These are phyloP conservation scores for Aspergillus indologenus DNA, from an alignment of 495 filamentous ascomycete genomes.

Conservation along the genomic window DNA sequence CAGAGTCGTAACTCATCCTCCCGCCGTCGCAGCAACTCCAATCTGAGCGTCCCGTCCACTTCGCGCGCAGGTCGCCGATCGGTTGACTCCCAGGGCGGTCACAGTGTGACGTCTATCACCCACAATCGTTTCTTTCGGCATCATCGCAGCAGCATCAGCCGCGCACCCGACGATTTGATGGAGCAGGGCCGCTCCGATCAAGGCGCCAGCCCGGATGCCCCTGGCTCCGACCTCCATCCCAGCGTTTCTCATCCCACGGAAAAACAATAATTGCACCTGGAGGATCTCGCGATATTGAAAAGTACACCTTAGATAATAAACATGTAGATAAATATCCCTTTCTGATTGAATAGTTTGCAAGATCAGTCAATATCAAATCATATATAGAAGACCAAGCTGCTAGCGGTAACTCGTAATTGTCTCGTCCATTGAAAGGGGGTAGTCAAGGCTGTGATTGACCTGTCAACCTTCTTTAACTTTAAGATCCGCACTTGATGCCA, in stretches of 20 bases:
- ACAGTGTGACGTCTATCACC: conserved; percentile 30
- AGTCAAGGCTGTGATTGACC: too few relatives aligned
- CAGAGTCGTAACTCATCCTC: conserved; percentile 28
- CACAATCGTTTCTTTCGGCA: conserved; percentile 41
- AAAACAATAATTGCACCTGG: conserved; percentile 1
- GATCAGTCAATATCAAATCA: not conserved
- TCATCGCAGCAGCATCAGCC: conserved; percentile 26
- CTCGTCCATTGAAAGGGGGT: too few relatives aligned
- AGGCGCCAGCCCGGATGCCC: conserved; percentile 10
- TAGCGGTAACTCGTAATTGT: too few relatives aligned
- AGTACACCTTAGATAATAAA: not conserved
- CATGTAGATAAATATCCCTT: not conserved
- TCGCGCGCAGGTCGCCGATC: conserved; percentile 26
- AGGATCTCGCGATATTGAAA: not conserved
- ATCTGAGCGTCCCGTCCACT: conserved; percentile 24
- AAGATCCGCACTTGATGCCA: too few relatives aligned
- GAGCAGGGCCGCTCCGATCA: conserved; percentile 31
- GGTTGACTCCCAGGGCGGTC: conserved; percentile 33
- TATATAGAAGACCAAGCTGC: too few relatives aligned
- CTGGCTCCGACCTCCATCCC: conserved; percentile 6
- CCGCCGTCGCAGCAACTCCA: conserved; percentile 26
- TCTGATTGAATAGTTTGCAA: not conserved
- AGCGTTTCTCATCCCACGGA: not conserved
- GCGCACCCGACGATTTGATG: conserved; percentile 29
- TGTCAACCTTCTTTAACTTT: too few relatives aligned